Conservation (phyloP, 176 grass and related monocot species). For the Neostapfia colusana region DNA sequence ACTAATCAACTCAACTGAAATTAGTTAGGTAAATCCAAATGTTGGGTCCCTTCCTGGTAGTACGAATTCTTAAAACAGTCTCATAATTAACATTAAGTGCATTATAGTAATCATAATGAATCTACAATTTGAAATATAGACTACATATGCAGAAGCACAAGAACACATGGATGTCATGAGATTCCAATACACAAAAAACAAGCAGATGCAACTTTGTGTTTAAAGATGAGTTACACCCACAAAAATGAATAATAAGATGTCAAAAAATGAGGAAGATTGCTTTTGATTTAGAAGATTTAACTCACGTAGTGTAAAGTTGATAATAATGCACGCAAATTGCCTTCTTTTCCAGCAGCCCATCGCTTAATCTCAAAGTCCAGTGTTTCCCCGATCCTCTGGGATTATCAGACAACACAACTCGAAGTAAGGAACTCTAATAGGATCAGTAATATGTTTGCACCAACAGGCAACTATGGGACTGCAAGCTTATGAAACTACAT, state of each 20-base stretch:
- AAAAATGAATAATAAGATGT: conserved; percentile 9
- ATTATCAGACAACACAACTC: conserved; percentile 40
- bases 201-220: not conserved
- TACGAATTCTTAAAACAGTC: conserved; percentile 9
- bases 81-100: not conserved
- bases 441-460: not conserved
- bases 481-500: conserved; percentile 24
- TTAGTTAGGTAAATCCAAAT: conserved; percentile 21
- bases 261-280: conserved; percentile 2
- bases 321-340: conserved; percentile 86
- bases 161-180: not conserved
- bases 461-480: not conserved
- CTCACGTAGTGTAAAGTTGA: conserved; percentile 98
- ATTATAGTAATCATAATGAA: conserved; percentile 15
- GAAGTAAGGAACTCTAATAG: conserved; percentile 17
- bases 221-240: not conserved
- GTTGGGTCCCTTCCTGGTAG: not conserved
- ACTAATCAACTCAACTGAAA: not conserved
- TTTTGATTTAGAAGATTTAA: conserved; percentile 18
- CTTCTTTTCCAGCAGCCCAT: conserved; percentile 99
- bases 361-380: conserved; percentile 95
- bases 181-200: not conserved
- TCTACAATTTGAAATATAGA: conserved; percentile 17
- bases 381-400: conserved; percentile 86
- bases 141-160: not conserved